Percentiles rank a stretch among this genome's conserved stretches.
Conservation (phyloP, 1,284 basidiomycete genomes). For the Puccinia coronata region DNA sequence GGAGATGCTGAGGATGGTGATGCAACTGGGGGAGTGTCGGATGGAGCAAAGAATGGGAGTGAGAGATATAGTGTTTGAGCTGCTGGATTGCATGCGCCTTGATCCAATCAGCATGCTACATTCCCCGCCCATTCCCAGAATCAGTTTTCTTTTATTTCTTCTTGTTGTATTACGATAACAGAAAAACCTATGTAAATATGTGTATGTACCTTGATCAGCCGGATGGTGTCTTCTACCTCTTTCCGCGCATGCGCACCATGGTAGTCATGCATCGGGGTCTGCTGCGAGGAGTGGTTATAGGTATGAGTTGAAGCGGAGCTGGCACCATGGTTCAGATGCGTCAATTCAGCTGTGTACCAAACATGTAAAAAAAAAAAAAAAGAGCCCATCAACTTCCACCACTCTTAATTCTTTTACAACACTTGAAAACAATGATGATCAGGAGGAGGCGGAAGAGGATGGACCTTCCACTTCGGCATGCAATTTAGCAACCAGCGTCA, state of each 20-base stretch:
- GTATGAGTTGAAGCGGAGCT: no score
- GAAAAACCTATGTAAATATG: not conserved
- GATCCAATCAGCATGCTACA: constrained; percentile 10
- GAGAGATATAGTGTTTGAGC: constrained; percentile 1
- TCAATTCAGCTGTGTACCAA: not conserved
- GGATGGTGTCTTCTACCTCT: constrained; percentile 7
- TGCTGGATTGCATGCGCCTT: constrained; percentile 7
- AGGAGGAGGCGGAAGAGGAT: not conserved
- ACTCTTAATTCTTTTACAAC: no score
- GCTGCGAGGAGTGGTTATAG: not conserved
- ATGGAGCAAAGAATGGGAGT: not conserved
- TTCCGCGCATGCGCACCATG: not conserved
- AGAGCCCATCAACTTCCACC: not conserved
- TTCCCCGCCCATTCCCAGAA: not conserved
- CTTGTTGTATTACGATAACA: not conserved
- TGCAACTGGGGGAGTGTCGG: no score
- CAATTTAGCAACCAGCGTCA: constrained; percentile 10
- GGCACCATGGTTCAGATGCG: not conserved
- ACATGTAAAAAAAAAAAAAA: not conserved
- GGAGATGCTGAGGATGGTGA: not conserved
- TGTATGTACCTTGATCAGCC: not conserved
- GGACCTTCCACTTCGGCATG: constrained; percentile 36
- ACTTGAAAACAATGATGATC: not conserved
- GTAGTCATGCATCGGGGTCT: not conserved
- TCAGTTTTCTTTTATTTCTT: not conserved